These are phyloP conservation scores for Penicillium thymicola DNA, from an alignment of 2,329 filamentous ascomycete species.

Conservation along the genomic window DNA sequence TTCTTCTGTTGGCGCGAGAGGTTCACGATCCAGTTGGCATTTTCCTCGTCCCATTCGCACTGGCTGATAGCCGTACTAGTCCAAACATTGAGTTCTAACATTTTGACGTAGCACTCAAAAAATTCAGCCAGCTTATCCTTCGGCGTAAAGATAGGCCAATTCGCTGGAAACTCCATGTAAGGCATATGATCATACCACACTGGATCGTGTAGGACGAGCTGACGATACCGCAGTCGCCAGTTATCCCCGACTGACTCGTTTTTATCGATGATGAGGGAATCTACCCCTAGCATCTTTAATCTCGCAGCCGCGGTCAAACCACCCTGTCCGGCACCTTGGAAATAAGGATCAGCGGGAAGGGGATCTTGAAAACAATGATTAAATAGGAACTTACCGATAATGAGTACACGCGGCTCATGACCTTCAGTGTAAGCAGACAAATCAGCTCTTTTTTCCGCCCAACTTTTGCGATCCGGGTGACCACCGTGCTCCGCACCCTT, in stretches of 20 bases:
- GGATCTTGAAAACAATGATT: not conserved
- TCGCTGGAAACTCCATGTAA: constrained; percentile 60
- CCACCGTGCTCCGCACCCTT: not conserved
- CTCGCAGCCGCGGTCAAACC: not conserved
- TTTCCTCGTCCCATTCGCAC: not conserved
- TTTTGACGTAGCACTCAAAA: constrained; percentile 62
- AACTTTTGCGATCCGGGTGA: not conserved
- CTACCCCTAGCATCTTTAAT: constrained; percentile 54
- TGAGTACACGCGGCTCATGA: not conserved
- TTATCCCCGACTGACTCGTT: constrained; percentile 60
- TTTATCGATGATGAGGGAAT: constrained; percentile 57
- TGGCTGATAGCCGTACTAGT: not conserved
- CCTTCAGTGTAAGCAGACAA: not conserved
- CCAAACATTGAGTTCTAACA: constrained; percentile 26
- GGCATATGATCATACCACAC: constrained; percentile 49
- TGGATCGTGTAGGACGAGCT: not conserved
- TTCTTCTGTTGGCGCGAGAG: not conserved
- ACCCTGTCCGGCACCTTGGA: not conserved
- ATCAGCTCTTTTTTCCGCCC: not conserved
- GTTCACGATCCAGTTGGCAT: not conserved
- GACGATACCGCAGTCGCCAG: constrained; percentile 56
- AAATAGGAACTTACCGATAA: not conserved
- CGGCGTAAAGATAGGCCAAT: constrained; percentile 69
- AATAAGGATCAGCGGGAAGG: not conserved
- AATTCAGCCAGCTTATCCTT: constrained; percentile 69